Evolutionary conservation across 2,329 filamentous ascomycete species (phyloP).

Genomic region (Trichophyton verrucosum): DNA sequence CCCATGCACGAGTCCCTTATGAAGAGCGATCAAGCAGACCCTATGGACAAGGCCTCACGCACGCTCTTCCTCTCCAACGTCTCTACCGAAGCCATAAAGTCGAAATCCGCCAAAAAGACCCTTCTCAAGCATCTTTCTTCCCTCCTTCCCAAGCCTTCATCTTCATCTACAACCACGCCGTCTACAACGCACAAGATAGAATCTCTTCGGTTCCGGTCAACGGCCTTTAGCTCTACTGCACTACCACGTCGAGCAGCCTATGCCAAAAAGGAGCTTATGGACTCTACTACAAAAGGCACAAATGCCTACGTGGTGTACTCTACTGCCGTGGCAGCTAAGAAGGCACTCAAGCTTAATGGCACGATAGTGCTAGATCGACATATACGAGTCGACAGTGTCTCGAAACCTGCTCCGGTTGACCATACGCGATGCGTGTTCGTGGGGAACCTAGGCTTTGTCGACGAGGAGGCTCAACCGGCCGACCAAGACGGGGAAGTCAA

Average conservation of each 20-base stretch:
- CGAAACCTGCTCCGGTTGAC: conserved; percentile 71
- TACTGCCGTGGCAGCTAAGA: conserved; percentile 59
- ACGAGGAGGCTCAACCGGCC: conserved; percentile 65
- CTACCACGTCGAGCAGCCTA: conserved; percentile 91
- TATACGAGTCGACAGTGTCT: conserved; percentile 78
- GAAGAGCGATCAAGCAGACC: conserved; percentile 26
- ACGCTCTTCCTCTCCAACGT: conserved; percentile 93
- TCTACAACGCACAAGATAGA: conserved; percentile 59
- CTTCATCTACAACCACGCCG: conserved; percentile 27
- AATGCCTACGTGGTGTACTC: conserved; percentile 92
- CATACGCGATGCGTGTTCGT: conserved; percentile 90
- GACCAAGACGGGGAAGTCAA: conserved; percentile 45
- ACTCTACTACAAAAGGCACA: conserved; percentile 78
- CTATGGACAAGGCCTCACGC: conserved; percentile 72
- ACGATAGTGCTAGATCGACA: conserved; percentile 74
- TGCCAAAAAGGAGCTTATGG: conserved; percentile 81
- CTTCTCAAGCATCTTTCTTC: conserved; percentile 68
- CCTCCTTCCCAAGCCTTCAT: conserved; percentile 45
- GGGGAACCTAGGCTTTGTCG: conserved; percentile 90
- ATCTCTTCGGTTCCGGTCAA: conserved; percentile 87
- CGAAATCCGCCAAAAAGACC: conserved; percentile 66
- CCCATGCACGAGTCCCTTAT: conserved; percentile 31
- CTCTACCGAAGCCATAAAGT: conserved; percentile 66
- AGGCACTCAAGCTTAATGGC: conserved; percentile 70
- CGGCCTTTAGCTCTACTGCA: conserved; percentile 59